Evolutionary conservation across 2,329 filamentous ascomycete genomes (phyloP).

Genomic region (Phaeosphaeria sp.): DNA sequence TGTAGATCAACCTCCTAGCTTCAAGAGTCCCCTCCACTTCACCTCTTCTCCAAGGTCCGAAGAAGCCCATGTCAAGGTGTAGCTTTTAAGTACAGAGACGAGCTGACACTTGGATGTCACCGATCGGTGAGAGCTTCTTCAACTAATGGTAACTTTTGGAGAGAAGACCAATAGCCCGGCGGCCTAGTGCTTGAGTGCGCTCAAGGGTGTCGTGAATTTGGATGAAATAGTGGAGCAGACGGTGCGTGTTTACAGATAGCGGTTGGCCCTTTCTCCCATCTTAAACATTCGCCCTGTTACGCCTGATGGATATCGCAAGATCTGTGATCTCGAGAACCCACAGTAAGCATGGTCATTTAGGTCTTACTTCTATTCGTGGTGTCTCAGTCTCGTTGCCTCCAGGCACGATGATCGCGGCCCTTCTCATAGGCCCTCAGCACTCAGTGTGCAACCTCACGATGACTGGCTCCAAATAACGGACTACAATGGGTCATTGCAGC

Average conservation of each 20-base stretch:
- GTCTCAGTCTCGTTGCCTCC: not conserved
- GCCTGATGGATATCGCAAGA: not conserved
- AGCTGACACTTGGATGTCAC: not conserved
- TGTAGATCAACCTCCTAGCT: constrained; percentile 14
- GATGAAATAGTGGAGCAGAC: not conserved
- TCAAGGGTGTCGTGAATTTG: not conserved
- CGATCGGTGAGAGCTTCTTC: not conserved
- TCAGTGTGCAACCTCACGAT: not conserved
- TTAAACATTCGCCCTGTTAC: not conserved
- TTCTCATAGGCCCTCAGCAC: not conserved
- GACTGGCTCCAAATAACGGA: not conserved
- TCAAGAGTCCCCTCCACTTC: not conserved
- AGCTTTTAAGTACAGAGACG: not conserved
- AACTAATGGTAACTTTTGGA: not conserved
- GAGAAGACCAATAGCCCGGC: not conserved
- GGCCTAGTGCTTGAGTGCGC: not conserved
- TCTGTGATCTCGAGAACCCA: not conserved
- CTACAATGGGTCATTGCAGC: not conserved
- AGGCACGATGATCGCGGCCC: not conserved
- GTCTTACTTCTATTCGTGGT: not conserved
- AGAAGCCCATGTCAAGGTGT: not conserved
- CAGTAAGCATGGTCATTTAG: not conserved
- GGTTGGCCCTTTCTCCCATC: not conserved
- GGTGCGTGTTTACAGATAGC: not conserved
- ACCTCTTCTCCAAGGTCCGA: not conserved